Conservation (phyloP, 2,329 filamentous ascomycete genomes). For the Trichoderma sp. region DNA sequence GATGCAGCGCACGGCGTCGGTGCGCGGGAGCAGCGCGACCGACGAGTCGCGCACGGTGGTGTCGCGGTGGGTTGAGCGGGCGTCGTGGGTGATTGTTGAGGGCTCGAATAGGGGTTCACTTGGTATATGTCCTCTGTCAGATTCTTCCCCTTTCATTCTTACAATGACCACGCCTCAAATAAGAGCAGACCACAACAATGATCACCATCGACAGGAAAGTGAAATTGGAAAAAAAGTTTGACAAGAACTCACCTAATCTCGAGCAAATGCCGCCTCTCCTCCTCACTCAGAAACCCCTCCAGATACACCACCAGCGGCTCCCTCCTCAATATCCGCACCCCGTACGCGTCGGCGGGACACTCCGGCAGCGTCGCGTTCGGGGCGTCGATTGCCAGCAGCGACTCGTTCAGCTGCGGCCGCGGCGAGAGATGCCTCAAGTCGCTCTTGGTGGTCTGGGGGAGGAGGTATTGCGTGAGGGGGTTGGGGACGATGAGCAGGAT, state of each 20-base stretch:
- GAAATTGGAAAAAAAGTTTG: background rate
- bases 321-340: conserved; percentile 51
- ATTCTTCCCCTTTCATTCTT: background rate
- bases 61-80: conserved; percentile 46
- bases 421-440: conserved; percentile 38
- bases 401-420: conserved; percentile 54
- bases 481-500: conserved; percentile 49
- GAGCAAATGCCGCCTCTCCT: conserved; percentile 52
- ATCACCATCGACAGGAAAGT: background rate
- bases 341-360: conserved; percentile 49
- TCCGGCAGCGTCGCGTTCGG: conserved; percentile 41
- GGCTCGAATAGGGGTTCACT: conserved; percentile 52
- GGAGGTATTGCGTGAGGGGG: conserved; percentile 47
- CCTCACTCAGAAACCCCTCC: conserved; percentile 51
- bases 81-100: conserved; percentile 54
- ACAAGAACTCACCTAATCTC: conserved; percentile 52
- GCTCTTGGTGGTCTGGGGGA: conserved; percentile 30
- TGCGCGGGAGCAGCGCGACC: conserved; percentile 55
- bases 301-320: conserved; percentile 58
- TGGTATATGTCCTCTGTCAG: background rate
- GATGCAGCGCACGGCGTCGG: conserved; percentile 48
- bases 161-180: background rate
- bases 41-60: conserved; percentile 53
- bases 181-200: background rate
- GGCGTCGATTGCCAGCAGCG: conserved; percentile 53